Base-by-base conservation (phyloP, 306 rosid species). In the Hippophae gyantsensis region DNA sequence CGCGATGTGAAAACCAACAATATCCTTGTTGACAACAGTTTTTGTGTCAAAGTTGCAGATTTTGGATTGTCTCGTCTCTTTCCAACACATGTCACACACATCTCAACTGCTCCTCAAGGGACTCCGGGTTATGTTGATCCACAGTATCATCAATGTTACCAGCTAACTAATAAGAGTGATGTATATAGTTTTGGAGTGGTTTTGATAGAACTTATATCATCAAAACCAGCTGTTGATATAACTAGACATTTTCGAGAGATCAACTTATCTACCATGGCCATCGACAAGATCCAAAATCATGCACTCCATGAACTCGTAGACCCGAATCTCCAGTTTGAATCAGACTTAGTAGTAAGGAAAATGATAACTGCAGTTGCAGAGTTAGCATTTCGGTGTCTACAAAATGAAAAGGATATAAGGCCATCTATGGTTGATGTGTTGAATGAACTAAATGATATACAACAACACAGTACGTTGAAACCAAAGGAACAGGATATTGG, bases 91-190 rank as follows among this genome's bases (percentile, higher is more conserved):
- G 86, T 74, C 71, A 83, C 92, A 0, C 98, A 90, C 14, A 45
- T 87, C 38, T 90, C 96, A 41, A 90, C 96, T 6, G 92, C 85
- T 54, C 96, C 96, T 55, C 95, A 87, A 74, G 98, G 98, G 32
- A 90, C 98, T 60, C 98, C 98, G 0, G 98, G 98, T 26, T 90
- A 90, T 13, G 95, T 90, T 13, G 98, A 90, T 69, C 96, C 98
- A 0, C 96, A 87, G 27, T 87, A 87, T 72, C 90, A 81, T 10
- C 75, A 82, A 12, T 85, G 92, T 70, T 83, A 90, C 52, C 86
- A 85, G 65, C 87, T 90, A 6, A 85, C 95, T 1, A 56, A 56
- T 43, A 87, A 79, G 63, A 90, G 98, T 42, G 98, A 90, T 54
- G 96, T 90, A 3, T 90, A 67, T 50, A 87, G 96, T 86, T 87